Conservation (phyloP, 441 rosid genomes). For the Populus hybrid region DNA sequence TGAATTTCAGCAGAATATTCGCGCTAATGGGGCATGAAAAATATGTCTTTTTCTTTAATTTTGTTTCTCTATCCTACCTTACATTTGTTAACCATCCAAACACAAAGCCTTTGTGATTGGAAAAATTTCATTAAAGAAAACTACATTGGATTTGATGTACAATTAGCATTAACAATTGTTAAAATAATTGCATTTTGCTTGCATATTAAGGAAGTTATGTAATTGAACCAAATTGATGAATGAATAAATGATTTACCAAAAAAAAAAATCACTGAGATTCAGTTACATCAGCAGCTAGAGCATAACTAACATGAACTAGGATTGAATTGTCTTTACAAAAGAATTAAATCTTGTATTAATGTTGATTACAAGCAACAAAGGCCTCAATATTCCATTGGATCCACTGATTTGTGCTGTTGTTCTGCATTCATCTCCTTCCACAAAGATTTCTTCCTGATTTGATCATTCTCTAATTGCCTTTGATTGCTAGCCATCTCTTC, state of each 20-base stretch:
- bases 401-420: not conserved
- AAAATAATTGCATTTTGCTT: not conserved
- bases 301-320: not conserved
- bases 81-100: too few species aligned
- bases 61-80: too few species aligned
- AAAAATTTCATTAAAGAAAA: too few species aligned
- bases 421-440: not conserved
- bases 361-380: not conserved
- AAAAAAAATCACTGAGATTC: not conserved
- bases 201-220: not conserved
- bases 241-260: not conserved
- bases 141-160: not conserved
- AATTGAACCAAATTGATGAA: not conserved
- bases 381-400: not conserved
- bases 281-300: not conserved
- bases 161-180: not conserved
- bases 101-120: too few species aligned
- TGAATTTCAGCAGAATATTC: too few species aligned
- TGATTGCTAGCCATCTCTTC: conserved; percentile 44
- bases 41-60: too few species aligned
- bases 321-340: not conserved
- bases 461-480: conserved; percentile 24
- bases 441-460: not conserved
- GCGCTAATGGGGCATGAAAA: too few species aligned
- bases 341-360: not conserved